Evolutionary conservation across 169 alveolate species (phyloP).

Genomic region (Plasmodium billcollinsi): DNA sequence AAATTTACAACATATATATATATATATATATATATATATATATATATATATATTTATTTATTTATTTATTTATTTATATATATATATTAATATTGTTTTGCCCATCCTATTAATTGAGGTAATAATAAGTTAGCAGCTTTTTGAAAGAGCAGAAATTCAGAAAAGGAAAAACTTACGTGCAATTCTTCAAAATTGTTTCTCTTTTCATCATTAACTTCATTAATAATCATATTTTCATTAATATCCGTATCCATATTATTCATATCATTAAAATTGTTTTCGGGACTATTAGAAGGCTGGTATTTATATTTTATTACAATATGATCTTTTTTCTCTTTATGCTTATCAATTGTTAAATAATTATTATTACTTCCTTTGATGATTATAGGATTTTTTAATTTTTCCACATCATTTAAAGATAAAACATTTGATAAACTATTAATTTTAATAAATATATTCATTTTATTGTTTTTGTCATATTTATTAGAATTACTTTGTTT

Average conservation of each 20-base stretch:
- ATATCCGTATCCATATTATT: slow-evolving; percentile 38
- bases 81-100: slow-evolving; percentile 27
- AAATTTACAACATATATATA: no score
- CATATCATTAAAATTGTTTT: slow-evolving; percentile 36
- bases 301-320: slow-evolving; percentile 62
- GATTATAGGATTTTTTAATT: slow-evolving; percentile 40
- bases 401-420: slow-evolving; percentile 44
- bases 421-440: slow-evolving; percentile 48
- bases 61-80: no score
- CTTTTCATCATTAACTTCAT: slow-evolving; percentile 45
- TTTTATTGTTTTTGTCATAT: slow-evolving; percentile 70
- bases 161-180: slow-evolving; percentile 53
- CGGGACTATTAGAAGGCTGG: slow-evolving; percentile 38
- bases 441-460: slow-evolving; percentile 64
- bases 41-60: no score
- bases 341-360: slow-evolving; percentile 59
- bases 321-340: slow-evolving; percentile 70
- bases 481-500: slow-evolving; percentile 63
- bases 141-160: slow-evolving; percentile 64
- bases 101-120: slow-evolving; percentile 73
- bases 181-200: slow-evolving; percentile 61
- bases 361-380: slow-evolving; percentile 60
- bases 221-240: slow-evolving; percentile 29
- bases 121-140: slow-evolving; percentile 69
- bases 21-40: not conserved